These are phyloP conservation scores for Rutstroemia sp. DNA, from an alignment of 2,329 filamentous ascomycete genomes.

Conservation along the genomic window DNA sequence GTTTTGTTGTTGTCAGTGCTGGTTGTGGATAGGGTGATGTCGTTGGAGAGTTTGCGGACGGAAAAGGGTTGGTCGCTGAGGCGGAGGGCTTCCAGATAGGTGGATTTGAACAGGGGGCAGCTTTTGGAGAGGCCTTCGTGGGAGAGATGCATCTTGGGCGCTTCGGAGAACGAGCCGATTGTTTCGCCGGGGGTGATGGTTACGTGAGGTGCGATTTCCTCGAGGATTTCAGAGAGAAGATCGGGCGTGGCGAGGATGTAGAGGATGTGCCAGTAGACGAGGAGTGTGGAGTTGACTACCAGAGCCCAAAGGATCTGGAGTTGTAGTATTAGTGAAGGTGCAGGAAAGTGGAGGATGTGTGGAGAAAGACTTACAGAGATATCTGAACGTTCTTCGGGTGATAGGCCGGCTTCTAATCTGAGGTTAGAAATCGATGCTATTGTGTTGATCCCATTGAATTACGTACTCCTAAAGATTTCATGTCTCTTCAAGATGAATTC, in stretches of 20 bases:
- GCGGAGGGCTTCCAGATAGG: conserved; percentile 39
- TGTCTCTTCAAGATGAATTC: conserved; percentile 37
- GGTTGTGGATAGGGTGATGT: conserved; percentile 27
- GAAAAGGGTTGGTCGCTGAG: conserved; percentile 36
- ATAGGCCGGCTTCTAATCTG: not conserved
- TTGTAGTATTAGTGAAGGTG: not conserved
- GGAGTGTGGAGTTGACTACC: conserved; percentile 43
- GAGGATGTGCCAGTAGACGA: conserved; percentile 45
- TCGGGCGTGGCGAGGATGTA: conserved; percentile 36
- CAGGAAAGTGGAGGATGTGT: not conserved
- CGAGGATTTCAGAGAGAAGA: conserved; percentile 35
- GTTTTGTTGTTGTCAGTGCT: conserved; percentile 21
- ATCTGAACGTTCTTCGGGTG: conserved; percentile 33
- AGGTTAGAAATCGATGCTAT: conserved; percentile 15
- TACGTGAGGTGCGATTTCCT: conserved; percentile 38
- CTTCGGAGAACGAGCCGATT: conserved; percentile 25
- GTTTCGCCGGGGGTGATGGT: conserved; percentile 29
- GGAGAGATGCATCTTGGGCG: conserved; percentile 35
- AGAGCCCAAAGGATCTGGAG: conserved; percentile 44
- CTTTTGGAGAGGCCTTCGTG: conserved; percentile 33
- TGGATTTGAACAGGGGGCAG: conserved; percentile 40
- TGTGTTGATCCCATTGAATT: conserved; percentile 17
- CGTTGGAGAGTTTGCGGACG: conserved; percentile 34
- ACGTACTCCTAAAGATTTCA: conserved; percentile 31
- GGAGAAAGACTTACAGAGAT: conserved; percentile 29